These are phyloP conservation scores for Craspedostauros australis DNA, from an alignment of 108 stramenopile species.

Conservation along the genomic window DNA sequence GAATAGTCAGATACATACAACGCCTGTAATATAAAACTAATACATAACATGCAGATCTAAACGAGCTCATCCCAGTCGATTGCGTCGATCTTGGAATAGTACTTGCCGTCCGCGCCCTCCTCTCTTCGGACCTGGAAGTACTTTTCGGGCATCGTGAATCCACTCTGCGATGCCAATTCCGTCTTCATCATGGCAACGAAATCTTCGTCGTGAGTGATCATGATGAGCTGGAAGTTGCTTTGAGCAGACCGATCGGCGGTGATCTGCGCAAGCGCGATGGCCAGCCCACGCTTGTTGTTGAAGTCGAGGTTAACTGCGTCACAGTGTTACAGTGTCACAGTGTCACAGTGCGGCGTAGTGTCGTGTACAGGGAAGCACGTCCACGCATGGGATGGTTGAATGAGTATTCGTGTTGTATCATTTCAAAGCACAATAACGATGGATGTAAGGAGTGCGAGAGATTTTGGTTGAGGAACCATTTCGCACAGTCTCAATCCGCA, in stretches of 20 bases:
- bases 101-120: conserved; percentile 69
- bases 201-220: conserved; percentile 99
- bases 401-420: no score
- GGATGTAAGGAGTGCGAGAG: no score
- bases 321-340: not conserved
- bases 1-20: no score
- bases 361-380: no score
- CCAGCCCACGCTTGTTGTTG: conserved; percentile 89
- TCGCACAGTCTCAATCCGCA: no score
- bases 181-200: conserved; percentile 93
- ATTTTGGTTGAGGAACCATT: no score
- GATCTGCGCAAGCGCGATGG: conserved; percentile 90
- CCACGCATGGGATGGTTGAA: no score
- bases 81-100: conserved; percentile 80
- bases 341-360: no score
- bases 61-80: conserved; percentile 74
- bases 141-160: conserved; percentile 91
- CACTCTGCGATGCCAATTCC: conserved; percentile 75
- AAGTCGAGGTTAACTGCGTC: conserved; percentile 85
- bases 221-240: conserved; percentile 94
- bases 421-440: no score
- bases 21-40: no score
- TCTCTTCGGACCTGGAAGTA: conserved; percentile 91
- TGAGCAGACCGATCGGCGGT: conserved; percentile 84
- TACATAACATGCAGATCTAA: no score